These are phyloP conservation scores for Benincasa hispida DNA, from an alignment of 306 rosid species.

Conservation along the genomic window DNA sequence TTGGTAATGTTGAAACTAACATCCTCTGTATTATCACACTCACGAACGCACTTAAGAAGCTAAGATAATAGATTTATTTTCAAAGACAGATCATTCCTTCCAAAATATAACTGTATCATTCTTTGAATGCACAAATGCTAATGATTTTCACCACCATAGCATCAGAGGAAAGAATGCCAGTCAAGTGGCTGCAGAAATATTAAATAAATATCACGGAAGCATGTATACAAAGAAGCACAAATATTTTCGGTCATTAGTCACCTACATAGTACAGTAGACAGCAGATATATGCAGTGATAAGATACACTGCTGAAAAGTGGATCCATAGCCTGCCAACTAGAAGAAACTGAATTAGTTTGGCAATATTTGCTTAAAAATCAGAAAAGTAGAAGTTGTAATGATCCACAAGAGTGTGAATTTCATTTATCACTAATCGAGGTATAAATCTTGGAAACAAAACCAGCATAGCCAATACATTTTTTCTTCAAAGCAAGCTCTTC, in stretches of 20 bases:
- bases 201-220: background rate
- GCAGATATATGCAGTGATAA: conserved; percentile 65
- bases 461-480: too few relatives aligned
- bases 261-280: conserved; percentile 68
- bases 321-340: conserved; percentile 65
- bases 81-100: background rate
- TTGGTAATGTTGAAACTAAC: background rate
- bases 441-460: background rate
- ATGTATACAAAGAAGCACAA: background rate
- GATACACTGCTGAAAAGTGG: conserved; percentile 82
- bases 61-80: background rate
- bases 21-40: background rate
- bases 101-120: background rate
- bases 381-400: background rate
- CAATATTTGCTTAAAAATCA: background rate
- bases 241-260: background rate
- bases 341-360: background rate
- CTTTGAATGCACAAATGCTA: background rate
- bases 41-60: background rate
- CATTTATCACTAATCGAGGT: background rate
- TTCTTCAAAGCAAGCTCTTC: too few relatives aligned
- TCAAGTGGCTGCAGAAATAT: background rate
- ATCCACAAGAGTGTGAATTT: background rate
- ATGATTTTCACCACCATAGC: background rate
- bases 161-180: background rate